These are phyloP conservation scores for Paecilomyces sp. DNA, from an alignment of 2,329 filamentous ascomycete species.

Conservation along the genomic window DNA sequence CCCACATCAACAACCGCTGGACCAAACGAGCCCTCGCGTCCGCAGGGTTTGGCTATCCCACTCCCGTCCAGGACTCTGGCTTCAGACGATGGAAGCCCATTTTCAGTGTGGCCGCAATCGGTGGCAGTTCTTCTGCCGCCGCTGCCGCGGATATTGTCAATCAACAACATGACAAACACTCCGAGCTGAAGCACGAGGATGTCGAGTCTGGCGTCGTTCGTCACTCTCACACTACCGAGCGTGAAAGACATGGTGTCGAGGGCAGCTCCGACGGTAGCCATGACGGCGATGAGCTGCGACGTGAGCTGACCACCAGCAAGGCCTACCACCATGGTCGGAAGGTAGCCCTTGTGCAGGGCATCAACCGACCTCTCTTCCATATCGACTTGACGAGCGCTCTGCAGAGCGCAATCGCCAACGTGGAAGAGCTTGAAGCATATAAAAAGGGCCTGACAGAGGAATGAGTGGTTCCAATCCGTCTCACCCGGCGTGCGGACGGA, in stretches of 20 bases:
- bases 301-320: constrained; percentile 42
- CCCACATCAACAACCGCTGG: constrained; percentile 91
- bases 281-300: constrained; percentile 30
- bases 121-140: constrained; percentile 63
- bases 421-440: constrained; percentile 39
- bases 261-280: constrained; percentile 21
- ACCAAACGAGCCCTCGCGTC: constrained; percentile 82
- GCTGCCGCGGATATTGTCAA: constrained; percentile 54
- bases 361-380: constrained; percentile 89
- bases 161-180: constrained; percentile 47
- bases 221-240: constrained; percentile 22
- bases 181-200: constrained; percentile 15
- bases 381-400: constrained; percentile 84
- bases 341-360: constrained; percentile 68
- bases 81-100: constrained; percentile 83
- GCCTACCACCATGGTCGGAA: constrained; percentile 32
- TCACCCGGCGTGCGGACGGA: background rate
- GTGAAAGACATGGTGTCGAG: constrained; percentile 23
- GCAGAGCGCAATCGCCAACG: constrained; percentile 77
- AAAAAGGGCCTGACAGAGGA: background rate
- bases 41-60: constrained; percentile 82
- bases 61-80: constrained; percentile 44
- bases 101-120: constrained; percentile 84
- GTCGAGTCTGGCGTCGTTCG: constrained; percentile 24
- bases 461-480: background rate